A percentile compares a stretch with the other conserved stretches of the same genome.
Evolutionary conservation across 2,329 filamentous ascomycete species (phyloP).

Genomic region (Zymoseptoria pseudotritici): DNA sequence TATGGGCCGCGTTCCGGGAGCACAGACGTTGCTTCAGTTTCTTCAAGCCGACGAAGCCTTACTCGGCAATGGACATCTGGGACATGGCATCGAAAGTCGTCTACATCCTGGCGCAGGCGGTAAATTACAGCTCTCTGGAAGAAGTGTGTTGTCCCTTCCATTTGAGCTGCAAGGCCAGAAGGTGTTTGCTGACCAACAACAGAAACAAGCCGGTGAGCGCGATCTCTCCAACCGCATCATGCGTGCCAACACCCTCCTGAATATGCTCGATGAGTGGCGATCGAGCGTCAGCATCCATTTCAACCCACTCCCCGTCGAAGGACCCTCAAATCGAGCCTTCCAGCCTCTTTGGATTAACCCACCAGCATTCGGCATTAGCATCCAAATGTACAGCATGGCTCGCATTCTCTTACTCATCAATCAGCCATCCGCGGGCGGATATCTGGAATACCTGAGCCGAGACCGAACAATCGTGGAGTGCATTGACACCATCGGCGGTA

Average conservation of each 20-base stretch:
- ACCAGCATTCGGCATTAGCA: constrained; percentile 37
- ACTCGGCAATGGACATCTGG: constrained; percentile 43
- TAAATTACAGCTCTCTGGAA: constrained; percentile 53
- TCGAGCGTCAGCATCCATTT: constrained; percentile 40
- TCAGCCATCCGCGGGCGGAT: constrained; percentile 44
- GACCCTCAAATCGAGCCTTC: constrained; percentile 39
- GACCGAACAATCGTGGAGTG: constrained; percentile 41
- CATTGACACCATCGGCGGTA: constrained; percentile 44
- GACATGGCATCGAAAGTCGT: constrained; percentile 49
- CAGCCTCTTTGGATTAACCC: constrained; percentile 48
- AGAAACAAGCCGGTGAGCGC: constrained; percentile 35
- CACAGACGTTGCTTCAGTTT: constrained; percentile 50
- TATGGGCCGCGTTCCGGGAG: constrained; percentile 58
- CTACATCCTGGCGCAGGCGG: constrained; percentile 49
- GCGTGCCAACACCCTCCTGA: constrained; percentile 37
- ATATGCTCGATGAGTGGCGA: constrained; percentile 46
- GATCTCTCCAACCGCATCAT: constrained; percentile 36
- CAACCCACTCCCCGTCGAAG: constrained; percentile 33
- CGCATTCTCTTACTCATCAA: constrained; percentile 48
- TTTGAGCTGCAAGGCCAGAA: not conserved
- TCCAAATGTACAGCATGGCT: constrained; percentile 49
- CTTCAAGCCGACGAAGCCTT: constrained; percentile 48
- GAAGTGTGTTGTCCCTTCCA: constrained; percentile 18
- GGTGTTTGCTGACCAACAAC: not conserved
- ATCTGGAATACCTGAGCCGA: constrained; percentile 41